Base-by-base conservation (phyloP, 1,284 basidiomycete species). In the Heterobasidion parviporum region DNA sequence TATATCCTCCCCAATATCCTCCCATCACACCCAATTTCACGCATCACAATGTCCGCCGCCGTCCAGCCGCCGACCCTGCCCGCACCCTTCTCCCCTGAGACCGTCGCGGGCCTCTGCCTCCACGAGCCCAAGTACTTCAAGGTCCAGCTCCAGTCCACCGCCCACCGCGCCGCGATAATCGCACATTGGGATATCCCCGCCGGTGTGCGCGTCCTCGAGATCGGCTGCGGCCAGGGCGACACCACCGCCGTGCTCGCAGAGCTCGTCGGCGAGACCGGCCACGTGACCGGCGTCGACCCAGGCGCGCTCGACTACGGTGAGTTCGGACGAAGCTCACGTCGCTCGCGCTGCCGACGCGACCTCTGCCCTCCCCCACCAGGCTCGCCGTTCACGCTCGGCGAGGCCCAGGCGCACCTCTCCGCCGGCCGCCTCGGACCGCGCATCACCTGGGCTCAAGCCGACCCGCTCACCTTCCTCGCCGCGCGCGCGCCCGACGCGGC, bases 201-300 rank as follows among this genome's bases (percentile, higher is more conserved):
- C 2, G 73, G 72, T 3, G 64, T 64, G 35, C 60, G 57, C 4
- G 63, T 76, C 3, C 64, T 76, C 2, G 74, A 77, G 57, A 60
- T 76, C 12, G 74, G 74, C 36, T 76, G 74, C 58, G 75, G 74
- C 1, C 74, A 75, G 54, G 75, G 75, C 12, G 75, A 77, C 56
- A 70, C 68, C 55, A 75, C 74, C 0, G 64, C 68, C n/a, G 71
- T 67, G 4, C 65, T 77, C 2, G 74, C 74, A 18, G 63, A 65
- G 14, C 65, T 67, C 7, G 71, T 75, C 8, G 75, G 74, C 2
- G 61, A 63, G 0, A 57, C 54, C 0, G 75, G 74, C 3, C 69
- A 70, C 47, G 71, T 76, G 20, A 72, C 69, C 26, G 74, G 70
- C 1, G 61, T 76, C 18, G 74, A 77, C 57, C 74, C 74, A 14